Evolutionary conservation across 2,329 filamentous ascomycete species (phyloP), one percentile per base, ranked within the genome.

Genomic region (Paracorniculantispora psalliotae): DNA sequence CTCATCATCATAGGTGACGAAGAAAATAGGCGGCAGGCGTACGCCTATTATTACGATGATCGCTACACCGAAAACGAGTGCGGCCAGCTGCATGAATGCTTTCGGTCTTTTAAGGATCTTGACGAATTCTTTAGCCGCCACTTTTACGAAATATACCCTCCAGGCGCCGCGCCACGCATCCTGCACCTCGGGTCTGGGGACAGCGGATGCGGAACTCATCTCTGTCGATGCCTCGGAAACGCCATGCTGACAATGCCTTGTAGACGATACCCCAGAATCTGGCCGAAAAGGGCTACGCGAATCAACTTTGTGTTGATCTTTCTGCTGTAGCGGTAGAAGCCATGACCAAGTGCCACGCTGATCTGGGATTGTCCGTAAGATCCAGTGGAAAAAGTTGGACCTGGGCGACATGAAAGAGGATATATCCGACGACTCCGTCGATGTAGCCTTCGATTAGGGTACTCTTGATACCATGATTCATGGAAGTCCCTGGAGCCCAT

Each of bases 101-200:
- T 81, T 62, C 75, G 77, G 19, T 72, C 72, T 2, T 85, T 79
- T 62, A 60, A 66, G 1, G 74, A 78, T 8, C 70, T 85, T 1
- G 70, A 77, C 60, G 70, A 73, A 0, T 84, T 82, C 61, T 74
- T 85, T 43, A 61, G 69, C 25, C 67, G 64, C 17, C 71, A 77
- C 62, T 69, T 84, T 19, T 79, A 81, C 56, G 54, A 67, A 7
- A 33, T 25, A 1, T 57, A 62, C 1, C 60, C 65, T 0, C 64
- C 66, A 15, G n/a, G n/a, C 0, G 65, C 68, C 17, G 64, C 71
- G 17, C 77, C 77, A 0, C 61, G 67, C 12, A 77, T 85, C n/a
- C 64, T 85, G 17, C 82, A 85, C 67, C 70, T 85, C 4, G 82
- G 82, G 0, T 83, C 77, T 9, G 82, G 82, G 7, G 81, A 85